Evolutionary conservation across 805 yeast species (phyloP), one percentile per base, ranked within the genome.

Genomic region (Blastobotrys robertii): DNA sequence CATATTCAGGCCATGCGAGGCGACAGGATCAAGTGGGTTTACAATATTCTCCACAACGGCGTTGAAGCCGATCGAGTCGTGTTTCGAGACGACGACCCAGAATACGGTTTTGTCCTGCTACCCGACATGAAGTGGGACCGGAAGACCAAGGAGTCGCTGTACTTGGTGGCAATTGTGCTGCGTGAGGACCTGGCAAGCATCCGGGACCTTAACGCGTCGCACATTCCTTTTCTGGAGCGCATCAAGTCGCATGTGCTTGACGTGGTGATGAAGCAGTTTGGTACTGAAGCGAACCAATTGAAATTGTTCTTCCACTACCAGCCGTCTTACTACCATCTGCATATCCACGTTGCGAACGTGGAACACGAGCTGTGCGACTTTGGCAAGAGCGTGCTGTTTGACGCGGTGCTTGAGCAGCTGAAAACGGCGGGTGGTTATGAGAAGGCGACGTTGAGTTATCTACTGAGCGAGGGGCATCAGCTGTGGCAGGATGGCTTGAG

Each of bases 91-190:
- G 73, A 76, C 28, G 74, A 74, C 14, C 55, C 62, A 9, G 50
- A 54, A 0, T 59, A 57, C 35, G 87, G 88, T 13, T 85, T 84
- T 55, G 76, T 87, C 4, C 63, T 92, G 37, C 67, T 88, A 34
- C 97, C 97, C 0, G 97, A 90, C 62, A 84, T 90, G 94, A 88
- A 88, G 59, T 92, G 98, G 98, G 96, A 90, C 58, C 79, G 83
- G 3, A 65, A 70, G 39, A 76, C 77, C 25, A 51, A 81, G 57
- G 84, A 77, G 19, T 62, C 90, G 3, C 64, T 92, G 43, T 87
- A 92, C 58, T 64, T 90, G 51, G 79, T 84, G 41, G 82, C 84
- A 7, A 79, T 90, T 46, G 88, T 81, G 3, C 74, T 73, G 48
- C 67, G 90, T 43, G 68, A 65, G 1, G 87, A 83, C 50, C 73